Evolutionary conservation across 1,284 basidiomycete species (phyloP).

Genomic region (Ceratobasidium sp.): DNA sequence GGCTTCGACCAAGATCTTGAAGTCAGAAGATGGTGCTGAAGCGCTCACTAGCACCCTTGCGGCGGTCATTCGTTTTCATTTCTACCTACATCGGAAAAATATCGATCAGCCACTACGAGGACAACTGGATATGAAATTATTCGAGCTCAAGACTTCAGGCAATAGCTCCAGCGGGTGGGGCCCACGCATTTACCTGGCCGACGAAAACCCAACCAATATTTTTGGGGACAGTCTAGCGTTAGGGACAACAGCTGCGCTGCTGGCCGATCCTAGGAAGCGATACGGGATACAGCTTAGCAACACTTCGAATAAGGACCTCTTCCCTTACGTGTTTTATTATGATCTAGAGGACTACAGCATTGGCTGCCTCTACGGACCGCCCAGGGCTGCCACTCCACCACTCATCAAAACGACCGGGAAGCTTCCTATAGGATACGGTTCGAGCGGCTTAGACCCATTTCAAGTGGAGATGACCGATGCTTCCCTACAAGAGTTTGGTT

Average conservation of each 20-base stretch:
- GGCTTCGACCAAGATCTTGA: not conserved
- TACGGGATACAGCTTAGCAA: slow-evolving; percentile 27
- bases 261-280: not conserved
- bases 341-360: slow-evolving; percentile 38
- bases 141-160: not conserved
- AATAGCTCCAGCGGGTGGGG: not conserved
- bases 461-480: not conserved
- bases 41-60: not conserved
- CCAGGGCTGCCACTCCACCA: not conserved
- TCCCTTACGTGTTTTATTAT: slow-evolving; percentile 26
- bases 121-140: not conserved
- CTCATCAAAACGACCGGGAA: not conserved
- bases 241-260: not conserved
- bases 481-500: slow-evolving; percentile 1
- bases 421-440: slow-evolving; percentile 10
- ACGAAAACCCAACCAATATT: not conserved
- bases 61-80: not conserved
- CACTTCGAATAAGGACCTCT: not conserved
- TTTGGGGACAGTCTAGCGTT: slow-evolving; percentile 7
- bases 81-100: slow-evolving; percentile 13
- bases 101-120: not conserved
- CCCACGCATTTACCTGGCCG: not conserved
- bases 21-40: not conserved
- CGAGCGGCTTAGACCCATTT: not conserved
- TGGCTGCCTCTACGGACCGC: not conserved